Evolutionary conservation across 371 early-diverging fungal genomes (phyloP), one percentile per base, ranked within the genome.

Genomic region (Umbelopsis sp.): DNA sequence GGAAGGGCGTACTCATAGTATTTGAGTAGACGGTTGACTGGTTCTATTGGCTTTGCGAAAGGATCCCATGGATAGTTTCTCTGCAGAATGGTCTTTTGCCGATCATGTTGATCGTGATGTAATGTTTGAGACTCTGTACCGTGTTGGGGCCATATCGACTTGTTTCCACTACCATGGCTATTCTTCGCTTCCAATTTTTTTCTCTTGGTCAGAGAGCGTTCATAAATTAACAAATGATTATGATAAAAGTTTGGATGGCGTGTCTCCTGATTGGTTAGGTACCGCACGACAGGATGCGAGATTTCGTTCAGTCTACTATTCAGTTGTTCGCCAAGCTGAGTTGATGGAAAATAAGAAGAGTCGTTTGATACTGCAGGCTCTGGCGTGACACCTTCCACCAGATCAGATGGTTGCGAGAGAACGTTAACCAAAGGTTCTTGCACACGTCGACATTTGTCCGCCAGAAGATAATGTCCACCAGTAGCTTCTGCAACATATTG

Each of bases 61-160:
- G 93, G 84, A 66, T 89, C 87, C 98, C 98, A 98, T 3, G 98
- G 98, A 70, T 95, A 98, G 46, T 84, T 87, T 64, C 81, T 72
- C 10, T 65, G 52, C 18, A 57, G 63, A n/a, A 18, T n/a, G 24
- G 53, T 16, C 32, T 72, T 65, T 38, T 50, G 70, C 46, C 63
- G 67, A 8, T 63, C 38, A 6, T 66, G 57, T 63, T 25, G 65
- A 32, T 22, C 51, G 25, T 45, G 69, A 65, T 52, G 69, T 32
- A 66, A 67, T 22, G 14, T 62, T 65, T 25, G 68, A 6, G 32
- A 44, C 24, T 32, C 53, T 7, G 29, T 14, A 18, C 12, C 14
- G 0, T 35, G 8, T 57, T 57, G 22, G 2, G 57, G 14, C 29
- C 50, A 45, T 29, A 65, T 50, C 8, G 44, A 6, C 22, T 18